phyloP scores from a whole-genome alignment of 441 rosid genomes.

The Euphorbia celastroides region DNA sequence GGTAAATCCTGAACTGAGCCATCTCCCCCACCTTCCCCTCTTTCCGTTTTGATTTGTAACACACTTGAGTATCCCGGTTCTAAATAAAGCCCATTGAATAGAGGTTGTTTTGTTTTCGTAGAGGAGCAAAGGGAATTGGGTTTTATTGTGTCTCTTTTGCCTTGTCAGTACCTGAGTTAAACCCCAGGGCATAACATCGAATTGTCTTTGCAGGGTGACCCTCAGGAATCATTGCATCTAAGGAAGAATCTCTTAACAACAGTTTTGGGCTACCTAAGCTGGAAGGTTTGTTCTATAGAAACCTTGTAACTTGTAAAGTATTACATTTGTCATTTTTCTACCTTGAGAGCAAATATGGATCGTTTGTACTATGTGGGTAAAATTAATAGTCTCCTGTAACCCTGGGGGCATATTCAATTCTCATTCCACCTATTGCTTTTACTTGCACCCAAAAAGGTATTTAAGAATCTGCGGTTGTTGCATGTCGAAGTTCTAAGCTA shows the following conservation, averaged over 20 bases:
- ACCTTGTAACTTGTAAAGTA: conserved; percentile 5
- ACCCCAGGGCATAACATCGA: not conserved
- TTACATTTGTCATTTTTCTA: conserved; percentile 1
- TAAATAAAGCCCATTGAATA: not conserved
- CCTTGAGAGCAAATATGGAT: too few relatives aligned
- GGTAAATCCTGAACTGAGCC: not conserved
- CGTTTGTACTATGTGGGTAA: too few relatives aligned
- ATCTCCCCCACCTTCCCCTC: not conserved
- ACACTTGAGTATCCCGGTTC: not conserved
- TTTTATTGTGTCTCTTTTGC: not conserved
- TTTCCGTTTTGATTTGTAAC: not conserved
- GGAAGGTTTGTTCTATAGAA: conserved; percentile 52
- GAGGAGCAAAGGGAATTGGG: not conserved
- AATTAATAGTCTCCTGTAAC: not conserved
- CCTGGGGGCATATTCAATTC: not conserved
- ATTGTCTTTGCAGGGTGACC: conserved; percentile 58
- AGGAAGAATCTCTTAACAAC: conserved; percentile 74
- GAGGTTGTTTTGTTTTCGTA: not conserved
- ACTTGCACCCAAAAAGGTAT: not conserved
- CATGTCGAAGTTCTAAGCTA: not conserved
- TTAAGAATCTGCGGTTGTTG: not conserved
- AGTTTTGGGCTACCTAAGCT: conserved; percentile 48
- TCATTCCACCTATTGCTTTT: not conserved
- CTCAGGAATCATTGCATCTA: conserved; percentile 69
- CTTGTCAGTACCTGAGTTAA: not conserved